Conservation (phyloP, 495 filamentous ascomycete genomes). For the Recurvomyces mirabilis region DNA sequence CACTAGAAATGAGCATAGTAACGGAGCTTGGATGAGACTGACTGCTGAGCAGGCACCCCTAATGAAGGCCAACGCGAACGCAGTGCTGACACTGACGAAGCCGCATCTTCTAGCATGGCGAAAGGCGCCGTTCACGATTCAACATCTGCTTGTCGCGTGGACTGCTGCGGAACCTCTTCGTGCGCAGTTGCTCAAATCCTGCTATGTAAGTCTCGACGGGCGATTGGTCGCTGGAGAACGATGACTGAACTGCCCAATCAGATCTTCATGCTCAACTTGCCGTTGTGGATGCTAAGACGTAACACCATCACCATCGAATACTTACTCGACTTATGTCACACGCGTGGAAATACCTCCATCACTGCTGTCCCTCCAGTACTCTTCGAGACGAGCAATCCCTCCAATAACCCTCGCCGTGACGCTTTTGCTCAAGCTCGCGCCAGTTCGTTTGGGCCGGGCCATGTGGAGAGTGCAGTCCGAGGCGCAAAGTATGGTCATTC, state of each 20-base stretch:
- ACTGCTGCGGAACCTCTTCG: conserved; percentile 8
- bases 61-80: not conserved
- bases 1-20: not conserved
- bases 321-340: conserved; percentile 7
- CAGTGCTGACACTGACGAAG: not conserved
- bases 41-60: too few species aligned
- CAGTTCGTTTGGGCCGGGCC: conserved; percentile 10
- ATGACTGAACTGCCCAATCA: too few species aligned
- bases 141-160: too few species aligned
- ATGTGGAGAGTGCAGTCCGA: not conserved
- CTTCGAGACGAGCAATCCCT: not conserved
- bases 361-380: too few species aligned
- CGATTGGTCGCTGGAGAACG: too few species aligned
- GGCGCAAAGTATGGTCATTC: too few species aligned
- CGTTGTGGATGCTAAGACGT: not conserved
- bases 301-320: not conserved
- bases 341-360: too few species aligned
- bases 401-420: too few species aligned
- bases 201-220: conserved; percentile 26
- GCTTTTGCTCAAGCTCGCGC: conserved; percentile 4
- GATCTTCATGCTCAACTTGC: conserved; percentile 16
- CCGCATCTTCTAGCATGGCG: too few species aligned
- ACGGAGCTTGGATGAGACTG: too few species aligned
- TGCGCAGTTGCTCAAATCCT: conserved; percentile 17
- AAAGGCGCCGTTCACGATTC: too few species aligned